Base-by-base conservation (phyloP, 768 basidiomycete species). In the Mycena haematopus region DNA sequence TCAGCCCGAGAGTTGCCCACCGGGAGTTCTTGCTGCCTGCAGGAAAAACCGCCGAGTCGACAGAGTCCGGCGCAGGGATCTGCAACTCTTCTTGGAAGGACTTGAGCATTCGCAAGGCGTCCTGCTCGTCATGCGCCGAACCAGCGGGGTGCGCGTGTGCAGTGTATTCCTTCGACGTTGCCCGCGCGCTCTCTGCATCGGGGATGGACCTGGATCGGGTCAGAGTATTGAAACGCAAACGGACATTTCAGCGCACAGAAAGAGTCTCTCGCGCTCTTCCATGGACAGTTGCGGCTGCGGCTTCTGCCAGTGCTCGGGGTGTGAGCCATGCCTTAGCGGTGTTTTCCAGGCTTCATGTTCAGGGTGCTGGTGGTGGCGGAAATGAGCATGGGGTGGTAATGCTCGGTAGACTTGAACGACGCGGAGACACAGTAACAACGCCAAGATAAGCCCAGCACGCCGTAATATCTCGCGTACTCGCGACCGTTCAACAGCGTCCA, bases 121-220 rank as follows among this genome's bases (percentile, higher is more conserved):
- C 85, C 35, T 80, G 72, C 25, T 84, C 77, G 70, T 91, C 88
- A 63, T 83, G 83, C 3, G 74, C 62, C 22, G 87, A 86, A 10
- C 90, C 90, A 4, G 90, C 91, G 51, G 90, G 76, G 74, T 92
- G 92, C 25, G 91, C 89, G 64, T 88, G 86, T 2, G 84, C 83
- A 1, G 89, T 86, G 70, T 85, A 89, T 24, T 74, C 72, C 21
- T 82, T 80, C 22, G 89, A 89, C 6, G 84, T 79, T 29, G 77
- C 78, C 2, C 87, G 68, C 2, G 90, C 90, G 60, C 84, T 88
- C 51, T 83, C 80, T 6, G 78, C 68, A 63, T 79, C 82, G 1
- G 89, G 90, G 13, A 88, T 71, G 15, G 82, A 82, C 22, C 87
- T 88, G 31, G 6, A 52, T 55, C 14, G 33, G 45, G 42, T 21